Evolutionary conservation across 2,329 filamentous ascomycete species (phyloP), one percentile per base, ranked within the genome.

Genomic region (Aspergillus floridensis): DNA sequence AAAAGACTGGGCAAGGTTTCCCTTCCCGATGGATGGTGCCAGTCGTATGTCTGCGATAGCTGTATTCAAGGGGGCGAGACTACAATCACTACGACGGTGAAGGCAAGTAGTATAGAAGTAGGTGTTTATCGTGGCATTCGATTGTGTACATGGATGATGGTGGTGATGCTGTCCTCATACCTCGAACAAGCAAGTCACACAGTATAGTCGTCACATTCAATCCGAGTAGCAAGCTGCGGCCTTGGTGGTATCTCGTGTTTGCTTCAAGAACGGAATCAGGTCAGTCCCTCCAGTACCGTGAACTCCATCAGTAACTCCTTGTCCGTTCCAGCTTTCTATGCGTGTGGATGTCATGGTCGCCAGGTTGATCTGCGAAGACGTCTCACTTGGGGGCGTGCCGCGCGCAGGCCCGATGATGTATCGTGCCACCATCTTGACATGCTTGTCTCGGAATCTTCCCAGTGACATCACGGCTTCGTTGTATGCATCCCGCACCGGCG

Each of bases 241-340:
- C 52, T 73, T 77, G 2, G 82, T 84, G 61, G 82, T 79, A 62
- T 84, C 80, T 57, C 82, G 73, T 5, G 81, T 82, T 52, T 80
- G 77, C 60, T 80, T 80, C 58, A 84, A 64, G 60, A 84, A 84
- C 0, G 82, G 80, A 56, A 84, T 82, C 60, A 84, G 66, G 59
- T 76, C 79, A 0, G 82, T 84, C 0, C 81, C 81, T n/a, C 81
- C 81, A 0, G 81, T 84, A 0, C 81, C 81, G 49, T 76, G 72
- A 46, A 83, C 65, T 11, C 78, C 76, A 49, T 73, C 72, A 2
- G 73, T 51, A 49, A 70, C 73, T 24, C 68, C 68, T 11, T 70
- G 38, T 19, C 38, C 65, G 21, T 64, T 62, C 24, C 70, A 65
- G 5, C 66, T 66, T 3, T 71, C 72, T 59, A 74, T 65, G 44